Conservation (phyloP, 73 alveolate genomes). For the Tetrahymena thermophila region DNA sequence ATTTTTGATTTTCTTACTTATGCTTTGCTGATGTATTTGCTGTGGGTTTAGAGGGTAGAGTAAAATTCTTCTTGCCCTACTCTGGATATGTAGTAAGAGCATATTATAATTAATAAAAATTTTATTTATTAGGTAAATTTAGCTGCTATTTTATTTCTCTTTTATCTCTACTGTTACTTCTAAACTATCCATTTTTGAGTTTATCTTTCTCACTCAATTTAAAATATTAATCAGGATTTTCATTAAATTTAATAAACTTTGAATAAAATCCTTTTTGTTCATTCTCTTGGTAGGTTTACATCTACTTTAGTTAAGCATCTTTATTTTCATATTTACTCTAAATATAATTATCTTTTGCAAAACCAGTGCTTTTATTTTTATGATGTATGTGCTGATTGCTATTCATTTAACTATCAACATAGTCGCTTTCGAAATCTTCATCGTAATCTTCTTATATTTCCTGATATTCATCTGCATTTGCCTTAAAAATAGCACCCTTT, state of each 20-base stretch:
- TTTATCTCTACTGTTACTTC: background rate
- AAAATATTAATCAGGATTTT: background rate
- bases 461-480: background rate
- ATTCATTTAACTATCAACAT: background rate
- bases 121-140: background rate
- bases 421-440: background rate
- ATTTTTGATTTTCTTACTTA: background rate
- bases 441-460: background rate
- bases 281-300: background rate
- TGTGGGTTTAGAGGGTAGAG: background rate
- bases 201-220: background rate
- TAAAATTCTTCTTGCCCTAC: background rate
- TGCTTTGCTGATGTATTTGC: background rate
- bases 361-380: background rate
- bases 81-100: background rate
- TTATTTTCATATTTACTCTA: background rate
- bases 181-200: background rate
- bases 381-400: background rate
- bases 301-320: background rate
- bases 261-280: background rate
- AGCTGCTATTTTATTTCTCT: background rate
- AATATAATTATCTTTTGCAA: background rate
- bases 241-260: background rate
- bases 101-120: background rate
- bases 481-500: background rate